Evolutionary conservation across 257 asterid genomes (phyloP).

Genomic region (Ajuga chamaepitys): DNA sequence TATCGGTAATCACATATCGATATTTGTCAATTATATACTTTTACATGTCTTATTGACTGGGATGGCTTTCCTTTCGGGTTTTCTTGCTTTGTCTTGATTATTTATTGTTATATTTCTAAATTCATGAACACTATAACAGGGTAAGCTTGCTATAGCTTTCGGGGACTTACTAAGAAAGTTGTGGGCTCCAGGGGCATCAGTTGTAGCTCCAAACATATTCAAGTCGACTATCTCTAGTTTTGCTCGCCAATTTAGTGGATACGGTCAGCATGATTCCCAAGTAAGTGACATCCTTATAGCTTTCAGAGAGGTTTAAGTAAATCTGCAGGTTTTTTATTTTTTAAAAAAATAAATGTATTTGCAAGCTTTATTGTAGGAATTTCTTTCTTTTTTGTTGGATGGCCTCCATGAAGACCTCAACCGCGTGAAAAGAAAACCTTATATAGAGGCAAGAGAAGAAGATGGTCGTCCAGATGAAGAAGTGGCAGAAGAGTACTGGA

Average conservation of each 20-base stretch:
- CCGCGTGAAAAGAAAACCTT: constrained; percentile 65
- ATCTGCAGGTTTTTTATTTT: constrained; percentile 3
- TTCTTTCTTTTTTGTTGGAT: constrained; percentile 66
- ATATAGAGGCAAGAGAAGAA: constrained; percentile 42
- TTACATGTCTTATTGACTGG: not conserved
- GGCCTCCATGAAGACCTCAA: constrained; percentile 81
- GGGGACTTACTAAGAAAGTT: constrained; percentile 62
- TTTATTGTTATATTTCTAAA: constrained; percentile 1
- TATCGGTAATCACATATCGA: not conserved
- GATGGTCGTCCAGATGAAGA: constrained; percentile 52
- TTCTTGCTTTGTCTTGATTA: not conserved
- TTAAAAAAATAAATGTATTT: constrained; percentile 9
- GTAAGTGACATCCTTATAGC: constrained; percentile 26
- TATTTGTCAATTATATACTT: not conserved
- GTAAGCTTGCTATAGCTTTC: constrained; percentile 63
- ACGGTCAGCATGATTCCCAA: constrained; percentile 72
- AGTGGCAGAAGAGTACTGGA: constrained; percentile 70
- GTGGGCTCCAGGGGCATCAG: constrained; percentile 55
- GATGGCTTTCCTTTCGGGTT: not conserved
- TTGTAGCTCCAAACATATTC: constrained; percentile 44
- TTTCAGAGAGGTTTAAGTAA: not conserved
- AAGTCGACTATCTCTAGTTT: constrained; percentile 53
- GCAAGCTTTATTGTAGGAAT: constrained; percentile 38
- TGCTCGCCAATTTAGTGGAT: constrained; percentile 63
- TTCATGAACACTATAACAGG: constrained; percentile 33